Conservation (phyloP, 345 rosid genomes). For the Euphorbia lathyris region DNA sequence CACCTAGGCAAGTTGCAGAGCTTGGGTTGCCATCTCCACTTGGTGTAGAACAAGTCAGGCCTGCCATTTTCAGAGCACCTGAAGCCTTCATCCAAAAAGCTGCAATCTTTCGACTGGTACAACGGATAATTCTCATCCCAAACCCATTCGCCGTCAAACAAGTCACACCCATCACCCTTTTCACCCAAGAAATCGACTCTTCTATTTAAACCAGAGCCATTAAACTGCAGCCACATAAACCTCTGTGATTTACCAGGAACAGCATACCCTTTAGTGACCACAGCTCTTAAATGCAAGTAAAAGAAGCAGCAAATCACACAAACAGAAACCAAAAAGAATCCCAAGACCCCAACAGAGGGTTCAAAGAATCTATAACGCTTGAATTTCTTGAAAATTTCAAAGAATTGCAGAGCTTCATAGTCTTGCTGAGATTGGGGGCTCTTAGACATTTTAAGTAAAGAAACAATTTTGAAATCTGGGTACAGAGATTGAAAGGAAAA, state of each 20-base stretch:
- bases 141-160: conserved; percentile 90
- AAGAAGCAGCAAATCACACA: conserved; percentile 59
- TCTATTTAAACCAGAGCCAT: conserved; percentile 27
- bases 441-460: conserved; percentile 45
- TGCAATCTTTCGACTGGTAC: conserved; percentile 81
- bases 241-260: conserved; percentile 53
- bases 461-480: conserved; percentile 27
- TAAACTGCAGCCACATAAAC: conserved; percentile 54
- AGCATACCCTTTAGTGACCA: conserved; percentile 36
- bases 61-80: conserved; percentile 87
- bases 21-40: conserved; percentile 98
- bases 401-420: conserved; percentile 37
- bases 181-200: conserved; percentile 60
- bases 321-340: conserved; percentile 57
- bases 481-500: conserved; percentile 24
- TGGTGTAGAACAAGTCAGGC: conserved; percentile 74
- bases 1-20: conserved; percentile 85
- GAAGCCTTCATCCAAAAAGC: conserved; percentile 78
- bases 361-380: conserved; percentile 63
- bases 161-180: conserved; percentile 57
- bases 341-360: conserved; percentile 64
- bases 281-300: conserved; percentile 63
- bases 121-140: conserved; percentile 89
- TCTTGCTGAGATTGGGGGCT: conserved; percentile 35
- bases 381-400: conserved; percentile 48